phyloP scores from a whole-genome alignment of 2,329 filamentous ascomycete species.

The Xylariales sp. region DNA sequence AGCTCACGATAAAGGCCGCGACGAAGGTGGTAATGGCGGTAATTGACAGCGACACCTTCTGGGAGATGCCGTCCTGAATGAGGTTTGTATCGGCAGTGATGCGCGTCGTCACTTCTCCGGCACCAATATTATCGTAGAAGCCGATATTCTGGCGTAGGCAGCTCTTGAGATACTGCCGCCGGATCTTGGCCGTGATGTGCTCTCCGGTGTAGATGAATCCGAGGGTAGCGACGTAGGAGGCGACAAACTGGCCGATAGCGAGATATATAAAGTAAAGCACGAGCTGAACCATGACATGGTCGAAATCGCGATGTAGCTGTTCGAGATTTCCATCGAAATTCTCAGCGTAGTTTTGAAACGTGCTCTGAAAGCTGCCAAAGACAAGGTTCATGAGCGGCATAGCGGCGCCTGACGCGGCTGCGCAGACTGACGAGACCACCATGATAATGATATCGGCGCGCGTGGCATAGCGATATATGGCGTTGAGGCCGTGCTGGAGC shows the following conservation, averaged over 20 bases:
- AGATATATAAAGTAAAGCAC: constrained; percentile 16
- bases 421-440: constrained; percentile 53
- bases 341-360: constrained; percentile 65
- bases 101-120: constrained; percentile 15
- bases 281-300: too few species aligned
- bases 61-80: constrained; percentile 15
- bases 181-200: constrained; percentile 11
- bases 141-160: constrained; percentile 20
- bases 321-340: constrained; percentile 50
- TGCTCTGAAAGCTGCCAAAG: constrained; percentile 71
- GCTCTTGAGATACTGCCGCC: constrained; percentile 15
- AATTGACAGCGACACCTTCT: constrained; percentile 12
- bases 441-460: constrained; percentile 62
- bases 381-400: constrained; percentile 78
- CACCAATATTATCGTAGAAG: constrained; percentile 19
- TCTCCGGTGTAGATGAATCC: constrained; percentile 17
- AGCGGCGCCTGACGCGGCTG: constrained; percentile 69
- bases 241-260: constrained; percentile 12
- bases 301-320: too few species aligned
- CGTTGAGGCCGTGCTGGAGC: constrained; percentile 59
- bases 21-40: constrained; percentile 28
- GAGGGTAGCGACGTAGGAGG: constrained; percentile 12
- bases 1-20: constrained; percentile 32
- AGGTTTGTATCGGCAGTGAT: constrained; percentile 16
- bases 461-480: constrained; percentile 68